A percentile compares a stretch with the other conserved stretches of the same genome.
Conservation (phyloP, 139 green algal genomes). For the Gonium pectorale region DNA sequence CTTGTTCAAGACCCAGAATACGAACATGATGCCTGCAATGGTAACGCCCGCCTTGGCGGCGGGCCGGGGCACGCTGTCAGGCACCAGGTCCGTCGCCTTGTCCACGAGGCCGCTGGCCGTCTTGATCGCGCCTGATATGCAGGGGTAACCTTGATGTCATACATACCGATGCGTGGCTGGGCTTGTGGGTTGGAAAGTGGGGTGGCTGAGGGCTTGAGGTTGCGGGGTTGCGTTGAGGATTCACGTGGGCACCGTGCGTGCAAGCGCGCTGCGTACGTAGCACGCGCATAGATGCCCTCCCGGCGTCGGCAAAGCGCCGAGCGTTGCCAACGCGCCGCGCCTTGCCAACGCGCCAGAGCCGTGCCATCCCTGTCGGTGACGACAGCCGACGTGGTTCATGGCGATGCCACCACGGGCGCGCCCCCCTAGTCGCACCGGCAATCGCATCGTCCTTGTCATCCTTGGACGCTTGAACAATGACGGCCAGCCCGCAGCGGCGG, state of each 20-base stretch:
- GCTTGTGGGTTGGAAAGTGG: not conserved
- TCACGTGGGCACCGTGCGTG: not conserved
- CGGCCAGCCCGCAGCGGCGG: not conserved
- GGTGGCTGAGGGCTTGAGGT: not conserved
- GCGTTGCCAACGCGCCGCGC: not conserved
- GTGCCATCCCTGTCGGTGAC: not conserved
- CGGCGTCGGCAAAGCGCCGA: too few relatives aligned
- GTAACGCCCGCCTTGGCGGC: conserved; percentile 55
- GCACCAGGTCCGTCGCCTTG: conserved; percentile 55
- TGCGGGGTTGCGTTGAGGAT: not conserved
- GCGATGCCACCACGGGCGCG: not conserved
- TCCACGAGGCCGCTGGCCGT: conserved; percentile 46
- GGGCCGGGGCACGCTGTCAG: conserved; percentile 49
- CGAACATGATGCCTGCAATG: conserved; percentile 38
- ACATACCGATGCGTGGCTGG: not conserved
- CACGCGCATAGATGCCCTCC: too few relatives aligned
- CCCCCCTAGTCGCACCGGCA: not conserved
- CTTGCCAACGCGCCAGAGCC: not conserved
- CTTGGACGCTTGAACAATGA: not conserved
- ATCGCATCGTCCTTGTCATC: conserved; percentile 9
- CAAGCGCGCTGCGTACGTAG: too few relatives aligned
- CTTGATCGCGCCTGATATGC: conserved; percentile 36
- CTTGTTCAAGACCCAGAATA: conserved; percentile 60
- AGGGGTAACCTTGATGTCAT: not conserved
- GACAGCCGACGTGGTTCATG: not conserved